Percentiles rank a stretch among this genome's conserved stretches.
phyloP scores from a whole-genome alignment of 177 flowering plant species.

The Tripterygium wilfordii region DNA sequence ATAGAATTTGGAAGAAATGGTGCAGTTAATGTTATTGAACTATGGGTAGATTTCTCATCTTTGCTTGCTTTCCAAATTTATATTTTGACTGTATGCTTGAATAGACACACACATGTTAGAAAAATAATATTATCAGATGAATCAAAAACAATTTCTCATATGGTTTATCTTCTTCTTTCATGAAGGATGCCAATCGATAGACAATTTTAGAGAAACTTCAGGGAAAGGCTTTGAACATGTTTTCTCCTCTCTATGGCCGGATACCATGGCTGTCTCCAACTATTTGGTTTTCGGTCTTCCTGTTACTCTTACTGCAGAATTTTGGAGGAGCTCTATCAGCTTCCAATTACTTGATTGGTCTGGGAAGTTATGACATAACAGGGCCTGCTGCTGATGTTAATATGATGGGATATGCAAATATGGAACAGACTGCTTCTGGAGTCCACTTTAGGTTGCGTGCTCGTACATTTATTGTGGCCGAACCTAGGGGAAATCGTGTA shows the following conservation, averaged over 20 bases:
- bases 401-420: slow-evolving; percentile 98
- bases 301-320: background rate
- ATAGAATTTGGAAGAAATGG: background rate
- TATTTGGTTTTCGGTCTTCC: slow-evolving; percentile 1
- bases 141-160: too few species aligned
- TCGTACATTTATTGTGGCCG: slow-evolving; percentile 91
- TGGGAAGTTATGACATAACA: slow-evolving; percentile 31
- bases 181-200: background rate
- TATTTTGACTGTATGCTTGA: too few species aligned
- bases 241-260: background rate
- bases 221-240: background rate
- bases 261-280: background rate
- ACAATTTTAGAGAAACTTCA: background rate
- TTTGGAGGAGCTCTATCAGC: slow-evolving; percentile 5
- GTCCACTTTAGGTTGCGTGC: slow-evolving; percentile 90
- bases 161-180: background rate
- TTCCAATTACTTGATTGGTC: slow-evolving; percentile 24
- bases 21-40: too few species aligned
- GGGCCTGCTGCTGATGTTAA: slow-evolving; percentile 46
- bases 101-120: too few species aligned
- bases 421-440: slow-evolving; percentile 79
- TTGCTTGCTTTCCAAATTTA: too few species aligned
- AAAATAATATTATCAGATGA: too few species aligned
- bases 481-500: slow-evolving; percentile 68
- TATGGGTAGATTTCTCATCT: too few species aligned